Evolutionary conservation across 176 grass and related monocot genomes (phyloP).

Genomic region (Pontederia paniculata): DNA sequence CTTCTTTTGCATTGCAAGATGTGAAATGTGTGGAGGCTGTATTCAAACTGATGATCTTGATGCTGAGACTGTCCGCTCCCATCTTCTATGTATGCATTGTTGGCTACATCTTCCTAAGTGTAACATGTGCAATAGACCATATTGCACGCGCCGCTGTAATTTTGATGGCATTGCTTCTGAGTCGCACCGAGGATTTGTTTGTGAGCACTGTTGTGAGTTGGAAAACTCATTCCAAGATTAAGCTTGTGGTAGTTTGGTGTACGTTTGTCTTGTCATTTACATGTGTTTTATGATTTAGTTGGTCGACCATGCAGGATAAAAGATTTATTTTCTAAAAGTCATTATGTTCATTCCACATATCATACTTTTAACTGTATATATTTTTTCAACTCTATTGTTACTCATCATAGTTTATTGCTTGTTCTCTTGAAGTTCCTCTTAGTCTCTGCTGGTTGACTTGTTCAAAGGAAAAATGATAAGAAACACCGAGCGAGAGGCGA

Average conservation of each 20-base stretch:
- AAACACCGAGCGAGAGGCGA: too few species aligned
- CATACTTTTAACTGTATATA: too few species aligned
- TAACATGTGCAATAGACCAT: conserved; percentile 65
- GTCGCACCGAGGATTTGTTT: conserved; percentile 29
- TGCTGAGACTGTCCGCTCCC: conserved; percentile 42
- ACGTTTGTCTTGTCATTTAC: too few species aligned
- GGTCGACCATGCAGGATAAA: too few species aligned
- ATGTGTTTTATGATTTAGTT: too few species aligned
- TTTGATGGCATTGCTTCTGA: conserved; percentile 19
- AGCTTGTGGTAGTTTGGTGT: background rate
- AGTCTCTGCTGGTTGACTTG: too few species aligned
- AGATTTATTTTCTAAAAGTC: too few species aligned
- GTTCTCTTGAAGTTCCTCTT: too few species aligned
- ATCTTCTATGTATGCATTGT: conserved; percentile 65
- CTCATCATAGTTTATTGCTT: too few species aligned
- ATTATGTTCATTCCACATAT: too few species aligned
- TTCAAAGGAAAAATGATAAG: too few species aligned
- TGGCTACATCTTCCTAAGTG: conserved; percentile 77
- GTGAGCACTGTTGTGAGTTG: conserved; percentile 45
- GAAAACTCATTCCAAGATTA: background rate
- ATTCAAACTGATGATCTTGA: conserved; percentile 33
- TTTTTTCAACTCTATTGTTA: too few species aligned
- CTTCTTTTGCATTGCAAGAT: conserved; percentile 37
- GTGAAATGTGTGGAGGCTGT: conserved; percentile 30
- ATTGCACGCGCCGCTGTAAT: conserved; percentile 45